Evolutionary conservation across 2,329 filamentous ascomycete species (phyloP), one percentile per base, ranked within the genome.

Genomic region (Fusarium verrucosum): DNA sequence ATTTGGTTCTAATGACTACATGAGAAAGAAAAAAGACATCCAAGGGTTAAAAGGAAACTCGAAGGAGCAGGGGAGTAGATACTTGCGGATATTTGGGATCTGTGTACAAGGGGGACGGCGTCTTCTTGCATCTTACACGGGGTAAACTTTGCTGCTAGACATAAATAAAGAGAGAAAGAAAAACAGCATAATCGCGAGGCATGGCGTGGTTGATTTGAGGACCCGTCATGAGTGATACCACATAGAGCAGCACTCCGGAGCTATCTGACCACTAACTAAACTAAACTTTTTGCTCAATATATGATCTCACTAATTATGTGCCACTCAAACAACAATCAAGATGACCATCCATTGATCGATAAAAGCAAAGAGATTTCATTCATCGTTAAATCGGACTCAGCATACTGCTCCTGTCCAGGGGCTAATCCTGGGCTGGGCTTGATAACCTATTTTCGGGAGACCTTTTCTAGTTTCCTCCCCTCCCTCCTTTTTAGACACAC

Each of bases 171-270:
- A 36, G 33, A 50, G 37, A 67, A 55, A 66, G 43, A 56, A 69
- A 51, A 57, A 44, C 38, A 53, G 44, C 38, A 56, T 50, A 45
- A 56, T 38, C 42, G 57, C 49, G 64, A 63, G 51, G 66, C 61
- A 61, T 56, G 58, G 50, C 41, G 62, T 65, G 62, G 65, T 58
- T 66, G 63, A 66, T 69, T 32, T 71, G 68, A 70, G 51, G 53
- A 67, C 56, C 66, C 58, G 68, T 72, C 57, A 71, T 60, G 70
- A 72, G 70, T 70, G 70, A 71, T 72, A 71, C 57, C 68, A 72
- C 30, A 58, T 72, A 62, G 53, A 44, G 58, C 54, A 68, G 59
- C 70, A 72, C 70, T 71, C 70, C 66, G 59, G 69, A 72, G 62
- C 45, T 64, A 66, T 61, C 59, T 63, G 61, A 66, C 69, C 70